Percentiles rank a stretch among this genome's conserved stretches.
phyloP scores from a whole-genome alignment of 163 green algal species.

The Smithsoniella earleae region DNA sequence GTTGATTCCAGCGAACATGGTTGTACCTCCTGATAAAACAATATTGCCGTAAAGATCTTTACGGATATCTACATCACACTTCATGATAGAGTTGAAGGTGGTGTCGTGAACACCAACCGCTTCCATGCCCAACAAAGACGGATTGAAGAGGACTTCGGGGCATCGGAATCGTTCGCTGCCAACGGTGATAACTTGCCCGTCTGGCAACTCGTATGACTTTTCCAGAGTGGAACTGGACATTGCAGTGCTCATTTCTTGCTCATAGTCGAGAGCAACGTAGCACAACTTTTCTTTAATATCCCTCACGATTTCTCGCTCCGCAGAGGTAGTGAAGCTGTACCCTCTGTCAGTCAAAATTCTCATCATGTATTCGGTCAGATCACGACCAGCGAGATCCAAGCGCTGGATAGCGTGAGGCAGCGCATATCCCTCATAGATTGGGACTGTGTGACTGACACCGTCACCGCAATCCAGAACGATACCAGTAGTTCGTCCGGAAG shows the following conservation, averaged over 20 bases:
- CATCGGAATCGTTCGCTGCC: slow-evolving; percentile 95
- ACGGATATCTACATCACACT: slow-evolving; percentile 97
- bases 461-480: slow-evolving; percentile 96
- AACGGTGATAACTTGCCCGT: slow-evolving; percentile 93
- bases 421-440: slow-evolving; percentile 96
- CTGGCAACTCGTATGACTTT: slow-evolving; percentile 94
- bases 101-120: slow-evolving; percentile 89
- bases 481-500: slow-evolving; percentile 87
- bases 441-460: slow-evolving; percentile 92
- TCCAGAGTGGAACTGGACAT: slow-evolving; percentile 71
- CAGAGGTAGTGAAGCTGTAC: slow-evolving; percentile 92
- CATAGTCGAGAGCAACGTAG: slow-evolving; percentile 95
- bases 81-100: slow-evolving; percentile 99
- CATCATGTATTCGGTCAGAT: slow-evolving; percentile 96
- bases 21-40: slow-evolving; percentile 87
- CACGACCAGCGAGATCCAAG: slow-evolving; percentile 88
- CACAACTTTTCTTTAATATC: slow-evolving; percentile 99
- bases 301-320: slow-evolving; percentile 94
- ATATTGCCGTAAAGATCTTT: slow-evolving; percentile 99
- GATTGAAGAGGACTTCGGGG: slow-evolving; percentile 97
- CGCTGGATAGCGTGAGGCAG: slow-evolving; percentile 88
- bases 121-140: slow-evolving; percentile 84
- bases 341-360: slow-evolving; percentile 87
- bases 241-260: slow-evolving; percentile 80
- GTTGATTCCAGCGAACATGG: slow-evolving; percentile 89